Base-by-base conservation (phyloP, 1,284 basidiomycete genomes). In the Ganoderma lingzhi region DNA sequence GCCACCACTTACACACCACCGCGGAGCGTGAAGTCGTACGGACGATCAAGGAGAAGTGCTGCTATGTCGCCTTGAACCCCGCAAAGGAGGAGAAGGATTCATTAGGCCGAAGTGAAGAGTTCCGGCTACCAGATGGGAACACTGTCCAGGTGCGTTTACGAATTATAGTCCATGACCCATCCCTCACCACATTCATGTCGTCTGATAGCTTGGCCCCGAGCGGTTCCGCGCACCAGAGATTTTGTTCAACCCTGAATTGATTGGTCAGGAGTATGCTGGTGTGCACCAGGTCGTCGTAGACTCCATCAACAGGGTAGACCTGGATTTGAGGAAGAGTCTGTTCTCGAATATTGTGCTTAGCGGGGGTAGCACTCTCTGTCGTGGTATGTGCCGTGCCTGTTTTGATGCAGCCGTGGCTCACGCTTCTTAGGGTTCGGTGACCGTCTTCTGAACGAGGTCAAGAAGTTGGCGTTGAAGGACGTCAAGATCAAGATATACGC, bases 401-500 rank as follows among this genome's bases (percentile, higher is more conserved):
- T 42, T 67, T 53, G 19, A 62, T 55, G 35, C 37, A 2, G 60
- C 60, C 41, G 39, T 55, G 65, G 53, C 67, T 61, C 23, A 41
- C 39, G 59, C 65, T 44, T 64, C 39, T 39, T 76, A 97, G 96
- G 96, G 10, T 99, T 98, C 80, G 98, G 98, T 66, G 98, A 99
- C 83, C 90, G 98, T 63, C 85, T 99, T 70, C 84, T 99, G 68
- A 94, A 95, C 77, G 98, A 99, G 83, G 93, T 98, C 64, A 99
- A 99, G 86, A 96, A 95, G 83, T 85, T 98, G 60, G 95, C 96
- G n/a, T 82, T 99, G 74, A 96, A 98, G 78, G 98, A 99, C 76
- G 91, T 97, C 78, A 99, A 99, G 86, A 96, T 99, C 83, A 98
- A 98, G 85, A 99, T 99, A 77, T 98, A 96, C 76, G 98, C 98